Conservation (phyloP, 768 basidiomycete genomes). For the Boletus sp. region DNA sequence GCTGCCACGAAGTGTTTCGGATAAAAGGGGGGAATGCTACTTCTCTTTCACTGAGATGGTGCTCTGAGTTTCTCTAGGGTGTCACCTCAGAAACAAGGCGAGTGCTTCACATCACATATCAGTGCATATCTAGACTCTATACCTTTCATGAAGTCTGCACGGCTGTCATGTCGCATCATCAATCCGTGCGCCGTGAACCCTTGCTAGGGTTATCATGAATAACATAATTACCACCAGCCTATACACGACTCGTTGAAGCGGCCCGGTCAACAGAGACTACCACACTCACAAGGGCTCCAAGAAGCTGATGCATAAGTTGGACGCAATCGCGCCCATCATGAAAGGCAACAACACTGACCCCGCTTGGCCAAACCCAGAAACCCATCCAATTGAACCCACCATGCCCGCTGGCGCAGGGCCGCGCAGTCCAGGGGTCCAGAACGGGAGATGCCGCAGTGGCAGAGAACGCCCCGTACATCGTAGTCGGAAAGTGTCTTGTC, state of each 20-base stretch:
- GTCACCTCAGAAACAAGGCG: neutral
- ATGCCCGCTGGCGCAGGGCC: no score
- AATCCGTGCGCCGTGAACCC: slow-evolving; percentile 18
- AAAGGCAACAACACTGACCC: slow-evolving; percentile 76
- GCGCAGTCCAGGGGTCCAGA: no score
- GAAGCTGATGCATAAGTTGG: slow-evolving; percentile 48
- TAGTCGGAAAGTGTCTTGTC: no score
- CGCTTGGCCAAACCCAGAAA: slow-evolving; percentile 46
- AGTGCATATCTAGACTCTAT: neutral
- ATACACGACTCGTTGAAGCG: neutral
- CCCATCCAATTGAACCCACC: slow-evolving; percentile 10
- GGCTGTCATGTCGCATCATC: neutral
- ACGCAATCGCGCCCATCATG: slow-evolving; percentile 65
- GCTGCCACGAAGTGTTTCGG: neutral
- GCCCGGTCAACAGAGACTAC: neutral
- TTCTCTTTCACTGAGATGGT: neutral
- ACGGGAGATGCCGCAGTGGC: no score
- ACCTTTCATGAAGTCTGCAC: no score
- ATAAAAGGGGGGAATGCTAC: neutral
- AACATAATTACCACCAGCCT: slow-evolving; percentile 41
- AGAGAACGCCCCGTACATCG: no score
- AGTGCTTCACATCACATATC: neutral
- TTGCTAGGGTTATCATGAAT: slow-evolving; percentile 39
- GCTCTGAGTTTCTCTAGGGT: neutral
- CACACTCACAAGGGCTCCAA: slow-evolving; percentile 35